Evolutionary conservation across 805 yeast species (phyloP), one percentile per base, ranked within the genome.

Genomic region (Lachancea dasiensis): DNA sequence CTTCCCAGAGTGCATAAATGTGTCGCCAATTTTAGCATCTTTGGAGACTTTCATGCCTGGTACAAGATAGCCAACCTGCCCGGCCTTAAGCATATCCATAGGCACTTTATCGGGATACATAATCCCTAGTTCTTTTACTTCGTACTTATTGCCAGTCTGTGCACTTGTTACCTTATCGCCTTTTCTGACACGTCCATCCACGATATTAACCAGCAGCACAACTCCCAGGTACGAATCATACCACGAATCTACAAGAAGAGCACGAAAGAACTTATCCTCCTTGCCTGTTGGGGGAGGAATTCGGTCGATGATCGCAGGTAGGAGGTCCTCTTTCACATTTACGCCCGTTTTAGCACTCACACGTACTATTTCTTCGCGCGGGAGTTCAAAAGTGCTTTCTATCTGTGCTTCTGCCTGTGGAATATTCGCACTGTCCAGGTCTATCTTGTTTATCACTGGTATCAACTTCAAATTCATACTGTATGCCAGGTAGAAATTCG

Each of bases 61-160:
- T n/a, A 89, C 79, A 34, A 92, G 72, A 56, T 87, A 90, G 1
- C 95, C 97, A 3, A 90, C 95, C 63, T 92, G 97, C 0, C 98
- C 98, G 0, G 96, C 92, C 21, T 67, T 67, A 18, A 92, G 65
- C 3, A 58, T 56, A 4, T 74, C 78, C 57, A 82, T 76, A 1
- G 86, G 69, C 2, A 77, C 64, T 39, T 82, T 73, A 45, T 90
- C 94, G 0, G 98, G 97, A 54, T 89, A 83, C 95, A 89, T 87
- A 34, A 92, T 81, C 1, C 98, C 98, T 10, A 86, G 83, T 44
- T 90, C 97, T 58, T 85, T 85, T 17, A 86, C 82, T 27, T 92
- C 97, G 56, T 87, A 89, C 48, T 74, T 75, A 43, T 75, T 72
- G 15, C 72, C 69, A 0, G 95, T 81, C 49, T 83, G 89, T 3